These are phyloP conservation scores for Phalaenopsis equestris DNA, from an alignment of 106 monocot genomes.

Conservation along the genomic window DNA sequence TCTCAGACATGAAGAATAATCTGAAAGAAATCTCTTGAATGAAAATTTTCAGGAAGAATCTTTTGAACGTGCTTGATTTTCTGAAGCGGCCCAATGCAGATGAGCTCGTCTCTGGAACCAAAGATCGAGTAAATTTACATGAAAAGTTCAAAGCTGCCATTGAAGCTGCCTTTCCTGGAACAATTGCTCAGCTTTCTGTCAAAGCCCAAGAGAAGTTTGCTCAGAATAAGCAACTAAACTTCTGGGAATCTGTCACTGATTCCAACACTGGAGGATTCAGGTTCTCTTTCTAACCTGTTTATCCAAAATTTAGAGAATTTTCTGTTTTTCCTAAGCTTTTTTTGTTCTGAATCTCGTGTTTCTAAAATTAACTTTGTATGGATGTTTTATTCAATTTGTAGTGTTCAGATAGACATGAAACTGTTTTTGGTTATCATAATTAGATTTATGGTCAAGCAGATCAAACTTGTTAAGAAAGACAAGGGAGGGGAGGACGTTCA, in stretches of 20 bases:
- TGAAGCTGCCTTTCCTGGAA: constrained; percentile 60
- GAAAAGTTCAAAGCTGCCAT: constrained; percentile 73
- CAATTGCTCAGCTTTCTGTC: constrained; percentile 39
- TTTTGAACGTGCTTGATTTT: constrained; percentile 88
- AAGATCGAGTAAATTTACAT: constrained; percentile 66
- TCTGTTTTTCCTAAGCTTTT: background rate
- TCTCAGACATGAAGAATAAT: no score
- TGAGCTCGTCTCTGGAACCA: constrained; percentile 89
- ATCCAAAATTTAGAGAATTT: background rate
- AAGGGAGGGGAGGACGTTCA: no score
- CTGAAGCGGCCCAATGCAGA: constrained; percentile 81
- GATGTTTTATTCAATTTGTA: no score
- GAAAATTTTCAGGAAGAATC: constrained; percentile 57
- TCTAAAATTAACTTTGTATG: background rate
- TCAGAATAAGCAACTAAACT: constrained; percentile 48
- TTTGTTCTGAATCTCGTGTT: background rate
- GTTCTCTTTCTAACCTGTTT: constrained; percentile 58
- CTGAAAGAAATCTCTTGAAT: background rate
- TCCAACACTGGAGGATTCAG: constrained; percentile 75
- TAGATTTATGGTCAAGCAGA: no score
- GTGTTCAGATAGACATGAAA: no score
- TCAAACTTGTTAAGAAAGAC: no score
- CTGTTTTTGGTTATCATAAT: no score
- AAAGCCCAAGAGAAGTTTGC: constrained; percentile 56
- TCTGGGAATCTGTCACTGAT: constrained; percentile 88